Base-by-base conservation (phyloP, 345 rosid species). In the Lumnitzera racemosa region DNA sequence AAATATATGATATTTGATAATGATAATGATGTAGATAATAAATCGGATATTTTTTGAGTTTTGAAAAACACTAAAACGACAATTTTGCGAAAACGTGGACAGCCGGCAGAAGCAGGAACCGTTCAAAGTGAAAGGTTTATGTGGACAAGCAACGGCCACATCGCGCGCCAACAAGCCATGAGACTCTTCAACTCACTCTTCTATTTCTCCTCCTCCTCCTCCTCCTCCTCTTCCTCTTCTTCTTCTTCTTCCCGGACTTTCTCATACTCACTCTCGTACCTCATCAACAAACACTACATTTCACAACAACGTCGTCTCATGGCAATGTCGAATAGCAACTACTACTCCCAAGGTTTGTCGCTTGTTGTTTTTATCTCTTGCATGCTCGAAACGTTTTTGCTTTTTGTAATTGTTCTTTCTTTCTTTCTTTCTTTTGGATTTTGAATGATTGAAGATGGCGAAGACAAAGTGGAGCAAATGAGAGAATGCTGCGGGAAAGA, bases 401-500 rank as follows among this genome's bases (percentile, higher is more conserved):
- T 41, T 57, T n/a, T 36, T 2, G 7, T 36, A 7, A 5, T 36
- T 20, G 29, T 16, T n/a, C 8, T 15, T 61, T 5, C 4, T 50
- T 0, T 48, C 13, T 16, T 23, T 61, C 24, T 31, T 12, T 41
- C 24, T 41, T 4, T 56, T 63, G 51, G 17, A 24, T 46, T 60
- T 27, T 20, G 48, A 46, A 20, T 12, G 56, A 46, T 24, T 56
- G 59, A 59, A 62, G 50, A 49, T 59, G 53, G 46, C 31, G 58
- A 72, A 53, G 54, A 66, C 25, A 53, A 24, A 61, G 49, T 15
- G 80, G 82, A 73, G 66, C 69, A 50, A 20, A 65, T 10, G 46
- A 66, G 75, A 72, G 92, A 84, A 59, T 31, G 78, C 59, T 23
- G 47, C 49, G 68, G 71, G 31, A 80, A 85, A 70, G 83, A 72